A percentile compares a stretch with the other conserved stretches of the same genome.
Conservation (phyloP, 805 yeast genomes). For the Lipomyces yamanashiensis region DNA sequence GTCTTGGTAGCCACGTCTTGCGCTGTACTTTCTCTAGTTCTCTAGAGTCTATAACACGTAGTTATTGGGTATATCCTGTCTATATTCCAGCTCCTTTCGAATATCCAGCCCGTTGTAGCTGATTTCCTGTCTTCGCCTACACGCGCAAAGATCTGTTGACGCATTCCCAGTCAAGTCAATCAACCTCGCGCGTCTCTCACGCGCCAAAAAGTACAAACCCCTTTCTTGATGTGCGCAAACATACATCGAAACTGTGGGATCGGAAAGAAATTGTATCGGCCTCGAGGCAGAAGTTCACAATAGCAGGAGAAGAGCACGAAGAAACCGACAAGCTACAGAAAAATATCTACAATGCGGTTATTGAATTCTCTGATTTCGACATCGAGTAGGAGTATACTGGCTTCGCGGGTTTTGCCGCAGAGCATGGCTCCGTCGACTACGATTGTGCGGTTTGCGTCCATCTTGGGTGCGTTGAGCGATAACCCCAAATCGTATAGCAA, state of each 20-base stretch:
- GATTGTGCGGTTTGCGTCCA: conserved; percentile 18
- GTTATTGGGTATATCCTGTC: no score
- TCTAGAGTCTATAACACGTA: no score
- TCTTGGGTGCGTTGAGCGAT: conserved; percentile 16
- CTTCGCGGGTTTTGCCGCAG: not conserved
- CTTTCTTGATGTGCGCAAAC: not conserved
- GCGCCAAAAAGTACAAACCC: conserved; percentile 9
- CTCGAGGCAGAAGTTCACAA: not conserved
- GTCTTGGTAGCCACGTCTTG: no score
- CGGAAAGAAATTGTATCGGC: not conserved
- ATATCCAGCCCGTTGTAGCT: not conserved
- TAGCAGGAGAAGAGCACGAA: not conserved
- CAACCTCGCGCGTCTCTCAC: conserved; percentile 5
- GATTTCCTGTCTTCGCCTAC: not conserved
- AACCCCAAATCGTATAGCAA: conserved; percentile 43
- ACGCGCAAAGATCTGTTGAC: not conserved
- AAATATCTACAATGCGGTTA: not conserved
- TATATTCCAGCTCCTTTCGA: no score
- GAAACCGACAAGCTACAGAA: not conserved
- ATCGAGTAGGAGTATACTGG: not conserved
- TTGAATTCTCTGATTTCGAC: not conserved
- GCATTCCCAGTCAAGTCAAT: not conserved
- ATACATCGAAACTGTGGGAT: not conserved
- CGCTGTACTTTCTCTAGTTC: no score
- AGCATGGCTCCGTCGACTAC: not conserved